Evolutionary conservation across 1,284 basidiomycete genomes (phyloP).

Genomic region (Pterula multifida): DNA sequence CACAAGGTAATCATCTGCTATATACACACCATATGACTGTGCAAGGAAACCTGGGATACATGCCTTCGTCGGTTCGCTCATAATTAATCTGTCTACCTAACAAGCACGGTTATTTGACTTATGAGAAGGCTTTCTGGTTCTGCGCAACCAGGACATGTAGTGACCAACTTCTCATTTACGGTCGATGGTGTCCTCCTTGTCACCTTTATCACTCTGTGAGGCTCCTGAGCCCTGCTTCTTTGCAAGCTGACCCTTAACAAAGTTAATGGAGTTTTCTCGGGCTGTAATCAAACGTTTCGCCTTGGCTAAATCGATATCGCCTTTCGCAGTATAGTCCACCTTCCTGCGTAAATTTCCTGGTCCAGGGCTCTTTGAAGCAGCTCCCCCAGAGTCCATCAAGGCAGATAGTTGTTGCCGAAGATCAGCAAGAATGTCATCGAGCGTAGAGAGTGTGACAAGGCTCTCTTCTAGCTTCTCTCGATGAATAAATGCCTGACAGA

Average conservation of each 20-base stretch:
- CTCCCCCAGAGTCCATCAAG: constrained; percentile 7
- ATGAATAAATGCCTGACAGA: constrained; percentile 53
- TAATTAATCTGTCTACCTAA: no score
- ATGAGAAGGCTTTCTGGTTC: no score
- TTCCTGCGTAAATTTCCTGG: constrained; percentile 12
- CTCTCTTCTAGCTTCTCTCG: constrained; percentile 53
- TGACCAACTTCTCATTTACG: no score
- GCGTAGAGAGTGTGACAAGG: constrained; percentile 39
- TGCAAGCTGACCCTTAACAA: constrained; percentile 16
- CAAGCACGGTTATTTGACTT: no score
- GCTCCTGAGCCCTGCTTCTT: constrained; percentile 5
- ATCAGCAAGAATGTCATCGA: constrained; percentile 49
- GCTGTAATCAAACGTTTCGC: constrained; percentile 35
- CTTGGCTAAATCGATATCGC: constrained; percentile 28
- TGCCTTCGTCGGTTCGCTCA: no score
- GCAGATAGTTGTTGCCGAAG: constrained; percentile 40
- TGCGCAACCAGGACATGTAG: no score
- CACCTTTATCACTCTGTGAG: no score
- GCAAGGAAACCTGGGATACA: no score
- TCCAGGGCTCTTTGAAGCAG: background rate
- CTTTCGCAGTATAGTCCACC: constrained; percentile 27
- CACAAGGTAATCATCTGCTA: no score
- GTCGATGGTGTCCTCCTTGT: no score
- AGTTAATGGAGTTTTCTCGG: constrained; percentile 27
- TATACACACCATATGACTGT: no score